These are phyloP conservation scores for Solanum hybrid DNA, from an alignment of 305 asterid genomes.

Conservation along the genomic window DNA sequence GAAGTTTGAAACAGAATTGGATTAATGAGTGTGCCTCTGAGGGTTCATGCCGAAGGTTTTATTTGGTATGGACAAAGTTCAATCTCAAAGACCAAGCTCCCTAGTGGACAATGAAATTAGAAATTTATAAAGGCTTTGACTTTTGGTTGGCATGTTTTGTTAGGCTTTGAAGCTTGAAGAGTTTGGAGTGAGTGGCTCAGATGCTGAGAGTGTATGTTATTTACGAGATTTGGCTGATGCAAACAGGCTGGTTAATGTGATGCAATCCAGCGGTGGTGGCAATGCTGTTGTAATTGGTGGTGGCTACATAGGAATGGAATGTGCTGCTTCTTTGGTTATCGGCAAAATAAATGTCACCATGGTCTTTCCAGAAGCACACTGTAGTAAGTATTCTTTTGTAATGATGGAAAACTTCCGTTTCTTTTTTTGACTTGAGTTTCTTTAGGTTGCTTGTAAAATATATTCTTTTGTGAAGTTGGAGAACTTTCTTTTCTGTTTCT, in stretches of 20 bases:
- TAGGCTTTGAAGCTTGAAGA: constrained; percentile 89
- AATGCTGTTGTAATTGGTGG: constrained; percentile 82
- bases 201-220: constrained; percentile 71
- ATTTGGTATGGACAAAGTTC: not conserved
- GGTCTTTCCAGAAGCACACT: constrained; percentile 85
- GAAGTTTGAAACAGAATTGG: not conserved
- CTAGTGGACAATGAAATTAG: not conserved
- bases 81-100: constrained; percentile 3
- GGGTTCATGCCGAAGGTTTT: not conserved
- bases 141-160: constrained; percentile 12
- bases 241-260: constrained; percentile 51
- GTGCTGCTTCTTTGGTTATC: constrained; percentile 78
- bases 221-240: constrained; percentile 73
- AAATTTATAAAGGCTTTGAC: not conserved
- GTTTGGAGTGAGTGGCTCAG: constrained; percentile 70
- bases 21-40: not conserved
- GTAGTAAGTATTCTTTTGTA: constrained; percentile 39
- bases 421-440: not conserved
- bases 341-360: constrained; percentile 60
- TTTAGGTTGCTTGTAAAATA: not conserved
- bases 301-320: constrained; percentile 90
- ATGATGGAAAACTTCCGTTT: not conserved
- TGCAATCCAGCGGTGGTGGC: constrained; percentile 57
- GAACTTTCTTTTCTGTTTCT: not conserved
- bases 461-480: constrained; percentile 3